These are phyloP conservation scores for Arthrinium puccinioides DNA, from an alignment of 2,329 filamentous ascomycete genomes.

Conservation along the genomic window DNA sequence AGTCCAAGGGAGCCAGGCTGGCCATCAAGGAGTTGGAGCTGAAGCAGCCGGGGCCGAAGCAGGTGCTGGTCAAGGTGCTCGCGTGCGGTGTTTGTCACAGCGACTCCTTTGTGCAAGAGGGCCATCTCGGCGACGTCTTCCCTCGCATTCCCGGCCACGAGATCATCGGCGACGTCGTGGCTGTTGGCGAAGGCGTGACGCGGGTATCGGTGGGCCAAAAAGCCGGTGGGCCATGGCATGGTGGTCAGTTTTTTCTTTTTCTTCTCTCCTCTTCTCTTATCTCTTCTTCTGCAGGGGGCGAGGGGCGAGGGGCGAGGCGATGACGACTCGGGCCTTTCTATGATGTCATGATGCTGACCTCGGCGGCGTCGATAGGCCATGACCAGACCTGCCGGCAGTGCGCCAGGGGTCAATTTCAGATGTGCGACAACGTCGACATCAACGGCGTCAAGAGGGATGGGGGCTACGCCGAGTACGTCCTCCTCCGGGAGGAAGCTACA, in stretches of 20 bases:
- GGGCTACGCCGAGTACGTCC: conserved; percentile 60
- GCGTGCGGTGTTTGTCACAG: conserved; percentile 68
- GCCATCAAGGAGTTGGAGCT: conserved; percentile 53
- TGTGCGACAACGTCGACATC: conserved; percentile 54
- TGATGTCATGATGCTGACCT: not conserved
- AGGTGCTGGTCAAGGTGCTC: conserved; percentile 64
- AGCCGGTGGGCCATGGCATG: conserved; percentile 64
- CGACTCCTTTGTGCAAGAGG: conserved; percentile 42
- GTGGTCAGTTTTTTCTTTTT: conserved; percentile 34
- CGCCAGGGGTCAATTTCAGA: conserved; percentile 57
- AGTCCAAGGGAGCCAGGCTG: conserved; percentile 42
- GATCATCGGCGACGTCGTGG: conserved; percentile 59
- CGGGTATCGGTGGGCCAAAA: conserved; percentile 57
- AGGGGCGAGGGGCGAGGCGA: no score
- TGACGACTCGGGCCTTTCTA: no score
- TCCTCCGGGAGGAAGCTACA: conserved; percentile 52
- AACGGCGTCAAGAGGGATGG: conserved; percentile 63
- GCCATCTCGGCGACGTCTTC: conserved; percentile 46
- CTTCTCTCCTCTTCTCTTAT: not conserved
- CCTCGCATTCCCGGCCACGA: conserved; percentile 66
- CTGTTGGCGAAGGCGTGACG: conserved; percentile 48
- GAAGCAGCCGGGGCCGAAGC: conserved; percentile 42
- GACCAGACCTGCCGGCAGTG: conserved; percentile 56
- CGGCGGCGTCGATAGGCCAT: conserved; percentile 35
- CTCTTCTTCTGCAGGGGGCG: not conserved